These are phyloP conservation scores for Aspergillus spinulosporus DNA, from an alignment of 2,329 filamentous ascomycete genomes.

Conservation along the genomic window DNA sequence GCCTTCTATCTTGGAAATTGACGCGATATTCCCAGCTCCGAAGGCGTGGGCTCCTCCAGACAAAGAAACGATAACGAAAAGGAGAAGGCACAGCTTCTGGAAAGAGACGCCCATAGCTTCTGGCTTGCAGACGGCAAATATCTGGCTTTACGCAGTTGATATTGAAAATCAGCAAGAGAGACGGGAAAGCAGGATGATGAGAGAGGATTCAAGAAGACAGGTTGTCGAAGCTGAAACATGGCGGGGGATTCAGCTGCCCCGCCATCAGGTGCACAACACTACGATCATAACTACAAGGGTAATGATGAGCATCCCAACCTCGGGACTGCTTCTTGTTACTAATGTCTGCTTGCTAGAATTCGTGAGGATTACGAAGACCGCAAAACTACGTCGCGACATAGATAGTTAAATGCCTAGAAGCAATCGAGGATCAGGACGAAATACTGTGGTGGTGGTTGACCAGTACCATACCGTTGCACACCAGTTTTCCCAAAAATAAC, in stretches of 20 bases:
- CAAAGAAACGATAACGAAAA: conserved; percentile 62
- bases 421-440: too few species aligned
- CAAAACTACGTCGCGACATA: too few species aligned
- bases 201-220: not conserved
- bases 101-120: conserved; percentile 24
- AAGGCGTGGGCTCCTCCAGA: conserved; percentile 72
- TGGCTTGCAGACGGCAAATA: too few species aligned
- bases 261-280: conserved; percentile 1
- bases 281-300: not conserved
- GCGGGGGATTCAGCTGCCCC: conserved; percentile 11
- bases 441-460: too few species aligned
- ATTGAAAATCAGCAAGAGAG: not conserved
- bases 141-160: too few species aligned
- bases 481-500: too few species aligned
- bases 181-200: not conserved
- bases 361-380: too few species aligned
- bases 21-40: conserved; percentile 85
- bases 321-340: too few species aligned
- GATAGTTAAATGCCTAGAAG: too few species aligned
- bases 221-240: conserved; percentile 1
- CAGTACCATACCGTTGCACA: too few species aligned
- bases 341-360: too few species aligned
- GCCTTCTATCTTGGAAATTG: conserved; percentile 76
- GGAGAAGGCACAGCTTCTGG: conserved; percentile 35
- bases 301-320: too few species aligned